Evolutionary conservation across 352 stramenopile species (phyloP).

Genomic region (Globisporangium mamillatum): DNA sequence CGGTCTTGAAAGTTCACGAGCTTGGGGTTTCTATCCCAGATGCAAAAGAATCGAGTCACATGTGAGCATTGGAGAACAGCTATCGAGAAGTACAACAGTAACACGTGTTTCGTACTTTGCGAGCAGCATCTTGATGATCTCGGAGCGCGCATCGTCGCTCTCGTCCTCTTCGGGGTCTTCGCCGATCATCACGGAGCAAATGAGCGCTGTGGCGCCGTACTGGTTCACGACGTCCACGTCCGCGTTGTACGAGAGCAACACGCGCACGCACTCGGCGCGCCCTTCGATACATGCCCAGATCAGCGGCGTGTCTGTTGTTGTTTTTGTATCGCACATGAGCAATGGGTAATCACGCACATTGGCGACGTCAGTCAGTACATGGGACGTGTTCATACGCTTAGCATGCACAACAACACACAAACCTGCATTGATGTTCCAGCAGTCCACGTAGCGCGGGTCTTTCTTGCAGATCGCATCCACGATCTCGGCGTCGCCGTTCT

Average conservation of each 20-base stretch:
- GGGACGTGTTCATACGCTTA: neutral
- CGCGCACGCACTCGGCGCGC: slow-evolving; percentile 56
- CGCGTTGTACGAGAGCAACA: slow-evolving; percentile 55
- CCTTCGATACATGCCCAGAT: slow-evolving; percentile 85
- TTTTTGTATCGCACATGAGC: neutral
- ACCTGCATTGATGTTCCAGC: slow-evolving; percentile 68
- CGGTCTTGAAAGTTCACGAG: slow-evolving; percentile 81
- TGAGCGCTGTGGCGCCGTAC: slow-evolving; percentile 61
- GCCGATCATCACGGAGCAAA: slow-evolving; percentile 79
- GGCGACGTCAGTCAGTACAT: neutral
- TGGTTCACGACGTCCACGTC: slow-evolving; percentile 73
- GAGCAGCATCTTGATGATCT: slow-evolving; percentile 64
- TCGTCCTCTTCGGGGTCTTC: slow-evolving; percentile 62
- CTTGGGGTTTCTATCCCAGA: slow-evolving; percentile 37
- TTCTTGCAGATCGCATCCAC: slow-evolving; percentile 68
- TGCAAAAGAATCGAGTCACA: neutral
- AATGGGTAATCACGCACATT: neutral
- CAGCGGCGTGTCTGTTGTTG: slow-evolving; percentile 54
- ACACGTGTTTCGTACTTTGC: slow-evolving; percentile 26
- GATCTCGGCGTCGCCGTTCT: slow-evolving; percentile 67
- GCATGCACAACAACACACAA: neutral
- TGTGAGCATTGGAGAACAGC: neutral
- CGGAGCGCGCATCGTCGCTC: slow-evolving; percentile 41
- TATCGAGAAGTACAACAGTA: neutral
- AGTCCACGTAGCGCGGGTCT: slow-evolving; percentile 53